Evolutionary conservation across 306 rosid genomes (phyloP), one percentile per base, ranked within the genome.

Genomic region (Quercus rubra): DNA sequence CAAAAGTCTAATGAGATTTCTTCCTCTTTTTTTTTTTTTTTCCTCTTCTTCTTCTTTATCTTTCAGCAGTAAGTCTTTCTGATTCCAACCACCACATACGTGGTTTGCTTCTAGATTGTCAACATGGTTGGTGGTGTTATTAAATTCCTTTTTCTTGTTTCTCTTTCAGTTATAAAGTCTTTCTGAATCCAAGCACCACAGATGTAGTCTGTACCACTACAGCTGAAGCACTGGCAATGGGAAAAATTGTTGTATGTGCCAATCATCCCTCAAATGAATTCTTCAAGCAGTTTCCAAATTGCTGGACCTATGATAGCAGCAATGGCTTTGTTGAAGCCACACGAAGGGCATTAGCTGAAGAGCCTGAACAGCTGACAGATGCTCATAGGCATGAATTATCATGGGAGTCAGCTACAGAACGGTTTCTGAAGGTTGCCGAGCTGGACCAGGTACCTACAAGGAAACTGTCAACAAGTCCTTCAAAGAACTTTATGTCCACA

Each of bases 181-280:
- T 95, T 81, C 89, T 91, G 78, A 95, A 95, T 90, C 97, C 99
- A 46, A 95, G 99, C 91, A 91, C 98, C 67, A 91, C 99, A 33
- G 98, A 95, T 35, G 98, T 92, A 82, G 97, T 95, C 61, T 95
- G 99, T 84, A 95, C 99, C 1, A 89, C 99, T n/a, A 89, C 98
- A n/a, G 97, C 98, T 41, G 99, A 95, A 87, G 98, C 99, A 54
- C 85, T 95, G 82, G 99, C 99, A 52, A 95, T 92, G 99, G 98
- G 97, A 1, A 95, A 92, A 82, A 81, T 92, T 30, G 92, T 92
- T 54, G 82, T 92, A 23, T 95, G 98, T 5, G 97, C 98, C 43
- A 85, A 92, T 71, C 98, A 95, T 81, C 88, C 92, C 79, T 95
- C 99, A 59, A 95, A 95, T 70, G 94, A 95, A n/a, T 95, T 95